phyloP scores from a whole-genome alignment of 2,329 filamentous ascomycete species.

The Triangularia setosa region DNA sequence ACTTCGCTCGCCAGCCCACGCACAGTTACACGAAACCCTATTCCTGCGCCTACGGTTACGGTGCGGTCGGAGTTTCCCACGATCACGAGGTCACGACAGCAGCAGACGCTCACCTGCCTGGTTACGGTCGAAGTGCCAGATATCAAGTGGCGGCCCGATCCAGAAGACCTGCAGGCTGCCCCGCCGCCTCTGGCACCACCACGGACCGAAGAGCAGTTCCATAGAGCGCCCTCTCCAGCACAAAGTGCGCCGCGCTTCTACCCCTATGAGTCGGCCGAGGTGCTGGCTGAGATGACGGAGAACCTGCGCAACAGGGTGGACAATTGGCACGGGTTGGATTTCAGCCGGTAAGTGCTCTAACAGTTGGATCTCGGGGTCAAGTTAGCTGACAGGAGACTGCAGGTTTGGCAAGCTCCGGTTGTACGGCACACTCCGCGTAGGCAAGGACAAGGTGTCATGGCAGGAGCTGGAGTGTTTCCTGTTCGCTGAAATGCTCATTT shows the following conservation, averaged over 20 bases:
- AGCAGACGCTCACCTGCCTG: constrained; percentile 90
- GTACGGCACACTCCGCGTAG: constrained; percentile 85
- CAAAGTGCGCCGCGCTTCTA: constrained; percentile 56
- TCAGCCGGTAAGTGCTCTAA: constrained; percentile 58
- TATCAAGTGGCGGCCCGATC: constrained; percentile 82
- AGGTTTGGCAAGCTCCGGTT: constrained; percentile 89
- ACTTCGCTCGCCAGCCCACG: constrained; percentile 73
- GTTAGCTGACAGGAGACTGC: constrained; percentile 27
- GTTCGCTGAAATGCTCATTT: constrained; percentile 98
- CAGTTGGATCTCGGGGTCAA: constrained; percentile 4
- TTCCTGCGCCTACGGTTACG: constrained; percentile 85
- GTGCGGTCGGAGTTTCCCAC: constrained; percentile 97
- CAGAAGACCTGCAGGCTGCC: constrained; percentile 67
- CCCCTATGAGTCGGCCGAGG: constrained; percentile 72
- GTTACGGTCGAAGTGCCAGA: constrained; percentile 92
- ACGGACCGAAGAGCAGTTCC: constrained; percentile 47
- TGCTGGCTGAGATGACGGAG: constrained; percentile 80
- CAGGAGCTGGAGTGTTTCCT: constrained; percentile 96
- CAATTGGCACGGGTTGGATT: constrained; percentile 97
- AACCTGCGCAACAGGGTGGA: constrained; percentile 83
- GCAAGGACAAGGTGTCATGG: constrained; percentile 95
- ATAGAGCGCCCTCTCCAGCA: constrained; percentile 56
- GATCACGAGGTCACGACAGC: constrained; percentile 83
- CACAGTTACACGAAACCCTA: constrained; percentile 72
- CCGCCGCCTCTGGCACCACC: constrained; percentile 41